Evolutionary conservation across 352 stramenopile genomes (phyloP).

Genomic region (Aphanomyces euteiches): DNA sequence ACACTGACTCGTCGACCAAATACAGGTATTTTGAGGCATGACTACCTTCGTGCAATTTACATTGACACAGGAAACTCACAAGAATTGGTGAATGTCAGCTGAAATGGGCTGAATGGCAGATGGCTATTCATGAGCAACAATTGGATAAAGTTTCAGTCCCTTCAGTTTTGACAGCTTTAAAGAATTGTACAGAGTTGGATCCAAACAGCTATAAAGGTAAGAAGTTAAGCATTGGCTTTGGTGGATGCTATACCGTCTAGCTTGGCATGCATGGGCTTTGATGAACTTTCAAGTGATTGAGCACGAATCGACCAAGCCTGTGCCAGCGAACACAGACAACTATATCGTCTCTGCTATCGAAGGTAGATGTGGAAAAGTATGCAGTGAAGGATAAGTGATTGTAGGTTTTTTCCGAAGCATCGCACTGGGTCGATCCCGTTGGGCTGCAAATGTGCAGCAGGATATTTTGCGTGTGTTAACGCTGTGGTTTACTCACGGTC

Average conservation of each 20-base stretch:
- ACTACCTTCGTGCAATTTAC: background rate
- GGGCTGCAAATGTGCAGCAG: constrained; percentile 96
- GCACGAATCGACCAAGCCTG: constrained; percentile 47
- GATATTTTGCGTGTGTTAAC: constrained; percentile 98
- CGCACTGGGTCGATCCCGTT: constrained; percentile 91
- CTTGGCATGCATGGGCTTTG: constrained; percentile 96
- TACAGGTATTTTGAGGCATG: constrained; percentile 6
- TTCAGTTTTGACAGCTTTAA: constrained; percentile 60
- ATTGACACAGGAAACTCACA: constrained; percentile 36
- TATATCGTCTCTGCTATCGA: constrained; percentile 71
- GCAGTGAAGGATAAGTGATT: constrained; percentile 29
- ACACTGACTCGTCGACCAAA: constrained; percentile 44
- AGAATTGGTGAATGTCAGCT: constrained; percentile 75
- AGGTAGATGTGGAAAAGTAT: constrained; percentile 24
- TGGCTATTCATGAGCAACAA: constrained; percentile 75
- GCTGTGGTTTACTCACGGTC: constrained; percentile 97
- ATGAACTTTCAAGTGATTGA: constrained; percentile 97
- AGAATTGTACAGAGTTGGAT: constrained; percentile 66
- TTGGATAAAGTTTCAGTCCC: constrained; percentile 72
- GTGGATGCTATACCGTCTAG: constrained; percentile 33
- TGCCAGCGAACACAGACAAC: constrained; percentile 38
- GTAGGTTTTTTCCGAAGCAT: constrained; percentile 96
- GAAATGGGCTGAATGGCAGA: constrained; percentile 81
- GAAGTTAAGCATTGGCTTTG: no score
- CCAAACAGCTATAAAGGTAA: constrained; percentile 58